Evolutionary conservation across 352 stramenopile genomes (phyloP).

Genomic region (Plasmopara viticola): DNA sequence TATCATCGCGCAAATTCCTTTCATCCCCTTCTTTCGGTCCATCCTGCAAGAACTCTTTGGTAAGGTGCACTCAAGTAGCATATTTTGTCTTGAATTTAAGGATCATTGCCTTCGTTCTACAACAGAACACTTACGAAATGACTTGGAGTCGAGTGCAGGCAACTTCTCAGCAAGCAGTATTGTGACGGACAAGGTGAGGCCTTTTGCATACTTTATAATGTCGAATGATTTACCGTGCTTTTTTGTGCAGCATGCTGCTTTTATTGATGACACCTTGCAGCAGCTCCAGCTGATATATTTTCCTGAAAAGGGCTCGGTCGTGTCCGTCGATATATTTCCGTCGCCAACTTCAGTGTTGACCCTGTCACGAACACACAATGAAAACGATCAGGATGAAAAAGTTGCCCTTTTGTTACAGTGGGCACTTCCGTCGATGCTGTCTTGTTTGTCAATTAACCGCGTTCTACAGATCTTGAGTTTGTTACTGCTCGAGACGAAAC

Average conservation of each 20-base stretch:
- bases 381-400: conserved; percentile 34
- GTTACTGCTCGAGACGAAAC: conserved; percentile 45
- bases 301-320: conserved; percentile 14
- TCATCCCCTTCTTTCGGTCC: conserved; percentile 38
- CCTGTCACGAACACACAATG: conserved; percentile 26
- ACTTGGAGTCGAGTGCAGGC: conserved; percentile 8
- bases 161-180: conserved; percentile 18
- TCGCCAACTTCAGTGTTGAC: conserved; percentile 9
- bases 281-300: conserved; percentile 18
- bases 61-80: conserved; percentile 7
- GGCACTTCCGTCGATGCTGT: conserved; percentile 33
- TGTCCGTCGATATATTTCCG: conserved; percentile 19
- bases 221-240: not conserved
- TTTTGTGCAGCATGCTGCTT: conserved; percentile 29
- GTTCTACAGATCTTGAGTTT: conserved; percentile 38
- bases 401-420: conserved; percentile 38
- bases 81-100: too few relatives aligned
- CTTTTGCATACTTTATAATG: not conserved
- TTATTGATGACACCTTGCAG: conserved; percentile 29
- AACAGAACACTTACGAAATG: conserved; percentile 19
- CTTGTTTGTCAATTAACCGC: conserved; percentile 29
- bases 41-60: conserved; percentile 30
- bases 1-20: conserved; percentile 34
- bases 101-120: not conserved
- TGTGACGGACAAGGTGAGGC: conserved; percentile 37